These are phyloP conservation scores for Shiraia sp. DNA, from an alignment of 2,329 filamentous ascomycete genomes.

Conservation along the genomic window DNA sequence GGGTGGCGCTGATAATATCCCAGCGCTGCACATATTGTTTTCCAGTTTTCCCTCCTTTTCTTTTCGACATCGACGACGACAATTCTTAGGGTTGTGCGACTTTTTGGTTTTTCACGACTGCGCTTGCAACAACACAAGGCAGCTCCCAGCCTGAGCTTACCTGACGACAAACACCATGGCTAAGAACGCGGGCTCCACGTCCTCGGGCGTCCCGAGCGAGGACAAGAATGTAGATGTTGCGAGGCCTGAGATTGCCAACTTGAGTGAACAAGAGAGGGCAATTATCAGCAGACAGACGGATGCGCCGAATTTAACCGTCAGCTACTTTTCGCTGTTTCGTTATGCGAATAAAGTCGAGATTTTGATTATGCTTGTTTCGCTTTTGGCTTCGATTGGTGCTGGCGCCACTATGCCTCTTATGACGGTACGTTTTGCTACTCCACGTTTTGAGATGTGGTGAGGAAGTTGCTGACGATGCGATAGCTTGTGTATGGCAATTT, in stretches of 20 bases:
- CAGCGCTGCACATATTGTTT: no score
- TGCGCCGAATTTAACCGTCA: slow-evolving; percentile 48
- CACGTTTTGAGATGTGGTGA: background rate
- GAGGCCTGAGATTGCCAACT: slow-evolving; percentile 23
- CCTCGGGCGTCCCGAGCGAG: slow-evolving; percentile 17
- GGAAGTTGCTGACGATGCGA: background rate
- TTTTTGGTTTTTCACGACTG: no score
- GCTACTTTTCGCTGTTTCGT: slow-evolving; percentile 52
- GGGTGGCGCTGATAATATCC: no score
- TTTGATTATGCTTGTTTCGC: slow-evolving; percentile 55
- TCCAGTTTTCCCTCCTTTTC: no score
- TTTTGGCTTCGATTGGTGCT: slow-evolving; percentile 68
- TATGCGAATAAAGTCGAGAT: slow-evolving; percentile 50
- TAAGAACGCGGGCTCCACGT: slow-evolving; percentile 12
- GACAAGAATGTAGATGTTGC: slow-evolving; percentile 33
- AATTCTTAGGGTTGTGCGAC: no score
- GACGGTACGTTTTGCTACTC: slow-evolving; percentile 54
- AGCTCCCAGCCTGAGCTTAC: no score
- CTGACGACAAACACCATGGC: background rate
- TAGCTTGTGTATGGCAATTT: slow-evolving; percentile 47
- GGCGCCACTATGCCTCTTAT: slow-evolving; percentile 76
- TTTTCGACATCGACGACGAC: no score
- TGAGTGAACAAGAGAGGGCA: slow-evolving; percentile 38
- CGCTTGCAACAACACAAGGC: no score
- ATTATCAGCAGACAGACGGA: slow-evolving; percentile 47